Evolutionary conservation across 176 grass and related monocot species (phyloP), one percentile per base, ranked within the genome.

Genomic region (Aegilops bicornis): DNA sequence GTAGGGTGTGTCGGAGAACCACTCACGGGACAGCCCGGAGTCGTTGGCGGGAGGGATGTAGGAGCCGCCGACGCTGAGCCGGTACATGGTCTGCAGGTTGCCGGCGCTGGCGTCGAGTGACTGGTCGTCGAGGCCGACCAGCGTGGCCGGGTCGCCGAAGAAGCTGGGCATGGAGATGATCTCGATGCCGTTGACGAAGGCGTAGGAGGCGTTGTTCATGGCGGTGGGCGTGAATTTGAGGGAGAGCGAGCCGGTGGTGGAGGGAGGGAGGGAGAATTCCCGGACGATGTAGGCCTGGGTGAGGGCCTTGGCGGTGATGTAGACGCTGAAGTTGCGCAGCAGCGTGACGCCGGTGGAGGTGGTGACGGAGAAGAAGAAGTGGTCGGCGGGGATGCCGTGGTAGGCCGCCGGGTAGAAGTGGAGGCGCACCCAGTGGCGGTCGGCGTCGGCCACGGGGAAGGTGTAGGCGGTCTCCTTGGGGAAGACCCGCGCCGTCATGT

Each of bases 151-250:
- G 0, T 93, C 79, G 10, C 20, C 23, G 37, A 92, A 93, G 27
- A 96, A 63, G 76, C 86, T 77, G 0, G 94, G 94, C 94, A 93
- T 96, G 31, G 94, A 96, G 67, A 91, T 52, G 76, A 96, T 79
- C 94, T 96, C 91, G 50, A 96, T 96, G 61, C 94, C 94, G 0
- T 93, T 96, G 50, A 96, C 71, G 77, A 93, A 96, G 27, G 94
- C 94, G 63, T 93, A 96, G 23, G 94, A 96, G 14, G 86, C 91
- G 11, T 96, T 91, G 27, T 96, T 85, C 87, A 91, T 86, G 8
- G 87, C 91, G 0, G 89, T 81, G 5, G 94, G 91, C 9, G 73
- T 88, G 87, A 96, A 96, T 11, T 89, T 93, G 23, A 93, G 89
- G 15, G 84, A 87, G 45, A 96, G 43, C 5, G 77, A 64, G 37